These are phyloP conservation scores for Abortiporus biennis DNA, from an alignment of 1,284 basidiomycete species.

Conservation along the genomic window DNA sequence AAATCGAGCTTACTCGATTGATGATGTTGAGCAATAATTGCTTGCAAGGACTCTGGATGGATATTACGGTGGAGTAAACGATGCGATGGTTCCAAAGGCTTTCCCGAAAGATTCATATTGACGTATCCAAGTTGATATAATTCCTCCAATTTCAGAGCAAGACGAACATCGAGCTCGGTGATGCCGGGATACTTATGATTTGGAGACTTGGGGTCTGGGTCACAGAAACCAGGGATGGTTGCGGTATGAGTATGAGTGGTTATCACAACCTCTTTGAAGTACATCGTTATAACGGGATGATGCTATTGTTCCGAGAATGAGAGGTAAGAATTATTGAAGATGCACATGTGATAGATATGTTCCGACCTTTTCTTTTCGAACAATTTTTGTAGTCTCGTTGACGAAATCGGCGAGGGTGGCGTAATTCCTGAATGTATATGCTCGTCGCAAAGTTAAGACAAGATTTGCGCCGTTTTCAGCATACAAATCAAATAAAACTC, in stretches of 20 bases:
- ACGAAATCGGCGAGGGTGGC: constrained; percentile 23
- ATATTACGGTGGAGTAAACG: too few species aligned
- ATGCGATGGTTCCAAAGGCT: too few species aligned
- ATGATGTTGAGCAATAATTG: too few species aligned
- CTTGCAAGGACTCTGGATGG: too few species aligned
- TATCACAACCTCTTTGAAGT: constrained; percentile 2
- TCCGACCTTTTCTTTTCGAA: constrained; percentile 27
- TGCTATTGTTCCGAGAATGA: not conserved
- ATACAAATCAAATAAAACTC: constrained; percentile 16
- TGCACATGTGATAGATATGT: too few species aligned
- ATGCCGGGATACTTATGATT: constrained; percentile 30
- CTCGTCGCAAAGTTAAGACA: too few species aligned
- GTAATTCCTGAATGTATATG: constrained; percentile 20
- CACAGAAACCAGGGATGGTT: constrained; percentile 12
- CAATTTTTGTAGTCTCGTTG: constrained; percentile 19
- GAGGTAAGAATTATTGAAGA: too few species aligned
- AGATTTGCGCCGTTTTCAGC: constrained; percentile 11
- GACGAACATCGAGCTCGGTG: constrained; percentile 47
- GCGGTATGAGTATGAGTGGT: constrained; percentile 32
- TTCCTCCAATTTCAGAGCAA: constrained; percentile 25
- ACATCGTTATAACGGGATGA: not conserved
- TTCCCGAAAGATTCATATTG: too few species aligned
- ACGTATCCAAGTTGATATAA: too few species aligned
- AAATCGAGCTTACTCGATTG: too few species aligned
- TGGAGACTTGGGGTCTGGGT: constrained; percentile 7